Conservation (phyloP, 2,329 filamentous ascomycete species). For the Scytalidium lignicola region DNA sequence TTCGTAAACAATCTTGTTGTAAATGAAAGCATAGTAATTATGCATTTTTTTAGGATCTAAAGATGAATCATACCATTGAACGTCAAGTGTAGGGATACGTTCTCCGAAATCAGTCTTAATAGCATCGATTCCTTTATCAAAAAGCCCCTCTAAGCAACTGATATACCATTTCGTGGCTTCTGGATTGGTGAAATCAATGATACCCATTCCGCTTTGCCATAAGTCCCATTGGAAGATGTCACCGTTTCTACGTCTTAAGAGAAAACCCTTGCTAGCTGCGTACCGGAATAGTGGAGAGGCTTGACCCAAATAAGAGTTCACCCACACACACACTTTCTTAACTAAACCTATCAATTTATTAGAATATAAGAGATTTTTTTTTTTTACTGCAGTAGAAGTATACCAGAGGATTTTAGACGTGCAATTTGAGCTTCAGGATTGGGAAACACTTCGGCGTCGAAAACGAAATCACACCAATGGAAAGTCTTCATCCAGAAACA, state of each 20-base stretch:
- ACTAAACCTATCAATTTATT: constrained; percentile 43
- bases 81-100: constrained; percentile 50
- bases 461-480: constrained; percentile 61
- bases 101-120: constrained; percentile 63
- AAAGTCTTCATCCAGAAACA: constrained; percentile 61
- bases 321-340: constrained; percentile 51
- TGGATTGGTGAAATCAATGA: constrained; percentile 60
- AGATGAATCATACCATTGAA: constrained; percentile 47
- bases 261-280: constrained; percentile 50
- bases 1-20: constrained; percentile 56
- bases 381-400: background rate
- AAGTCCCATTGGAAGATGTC: constrained; percentile 60
- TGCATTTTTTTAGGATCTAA: constrained; percentile 53
- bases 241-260: constrained; percentile 53
- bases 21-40: constrained; percentile 58
- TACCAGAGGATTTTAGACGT: constrained; percentile 43
- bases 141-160: constrained; percentile 45
- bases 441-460: constrained; percentile 52
- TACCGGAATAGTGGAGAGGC: constrained; percentile 53
- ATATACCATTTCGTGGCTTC: constrained; percentile 51
- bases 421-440: constrained; percentile 51
- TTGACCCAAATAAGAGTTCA: constrained; percentile 58
- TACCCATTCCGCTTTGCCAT: constrained; percentile 60
- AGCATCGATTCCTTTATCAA: constrained; percentile 54
- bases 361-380: background rate